Percentiles rank a stretch among this genome's conserved stretches.
phyloP scores from a whole-genome alignment of 192 early-diverging fungal genomes.

The Umbelopsis vinacea region DNA sequence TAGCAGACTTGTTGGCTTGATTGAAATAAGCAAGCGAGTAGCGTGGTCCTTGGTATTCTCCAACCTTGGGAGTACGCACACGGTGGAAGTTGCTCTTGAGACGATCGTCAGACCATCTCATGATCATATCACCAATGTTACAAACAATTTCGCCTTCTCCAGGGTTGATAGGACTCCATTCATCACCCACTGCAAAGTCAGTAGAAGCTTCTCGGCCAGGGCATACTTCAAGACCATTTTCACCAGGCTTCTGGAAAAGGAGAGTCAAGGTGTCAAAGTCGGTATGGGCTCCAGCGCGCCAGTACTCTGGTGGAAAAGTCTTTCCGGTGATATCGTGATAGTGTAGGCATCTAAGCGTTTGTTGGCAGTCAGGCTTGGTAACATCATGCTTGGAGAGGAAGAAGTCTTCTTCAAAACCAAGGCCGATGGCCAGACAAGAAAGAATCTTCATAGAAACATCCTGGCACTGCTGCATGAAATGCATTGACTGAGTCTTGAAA shows the following conservation, averaged over 20 bases:
- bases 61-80: conserved; percentile 24
- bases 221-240: conserved; percentile 31
- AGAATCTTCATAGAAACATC: conserved; percentile 33
- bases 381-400: conserved; percentile 33
- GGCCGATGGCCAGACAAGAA: conserved; percentile 25
- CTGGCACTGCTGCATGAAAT: conserved; percentile 36
- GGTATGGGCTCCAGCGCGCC: conserved; percentile 22
- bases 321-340: conserved; percentile 26
- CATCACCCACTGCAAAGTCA: conserved; percentile 16
- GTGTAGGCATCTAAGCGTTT: conserved; percentile 31
- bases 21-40: conserved; percentile 37
- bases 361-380: conserved; percentile 27
- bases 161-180: conserved; percentile 25
- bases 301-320: conserved; percentile 23
- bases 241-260: conserved; percentile 29
- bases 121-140: conserved; percentile 44
- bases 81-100: conserved; percentile 37
- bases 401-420: conserved; percentile 33
- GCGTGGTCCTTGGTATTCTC: conserved; percentile 27
- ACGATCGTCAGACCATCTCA: conserved; percentile 40
- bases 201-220: conserved; percentile 15
- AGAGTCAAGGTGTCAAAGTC: conserved; percentile 35
- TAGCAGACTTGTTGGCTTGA: conserved; percentile 31
- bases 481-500: conserved; percentile 21
- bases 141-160: conserved; percentile 36